Evolutionary conservation across 108 stramenopile species (phyloP), one percentile per base, ranked within the genome.

Genomic region (Pseudonitzschia pungens): DNA sequence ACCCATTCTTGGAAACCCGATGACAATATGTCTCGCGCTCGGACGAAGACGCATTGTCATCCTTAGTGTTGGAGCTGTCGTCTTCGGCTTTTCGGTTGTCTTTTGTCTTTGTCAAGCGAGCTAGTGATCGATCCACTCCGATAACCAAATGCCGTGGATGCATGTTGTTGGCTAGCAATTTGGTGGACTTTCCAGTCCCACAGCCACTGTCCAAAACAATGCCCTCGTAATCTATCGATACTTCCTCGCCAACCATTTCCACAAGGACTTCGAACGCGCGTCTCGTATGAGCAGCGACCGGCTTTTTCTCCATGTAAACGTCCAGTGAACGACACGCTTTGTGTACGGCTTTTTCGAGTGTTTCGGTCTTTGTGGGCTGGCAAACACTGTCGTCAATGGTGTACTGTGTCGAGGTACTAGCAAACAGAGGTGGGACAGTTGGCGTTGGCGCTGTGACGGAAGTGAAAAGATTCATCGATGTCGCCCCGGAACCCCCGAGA

Each of bases 191-290:
- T 10, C 92, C 94, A 1, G 96, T 96, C 22, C 96, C 96, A 77
- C 96, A 97, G 41, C 96, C 96, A 71, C 92, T 90, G 72, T 92
- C 92, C 24, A 93, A 69, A 54, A 96, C 73, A 9, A 92, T 59
- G 31, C 20, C 40, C 15, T 24, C 10, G 28, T 32, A 51, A 68
- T 29, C 36, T 9, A 42, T 66, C 22, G 50, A 26, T 20, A 18
- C 29, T 12, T 40, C 18, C 12, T 40, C n/a, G 42, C 63, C 60
- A 40, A 63, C 15, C 41, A 63, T 28, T 45, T 63, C 59, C 48
- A 70, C 22, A 4, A 82, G 53, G 45, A 75, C 56, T 4, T 77
- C 58, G 80, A 94, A 94, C 50, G 92, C 86, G 10, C 58, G 74
- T 43, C 27, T 60, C 9, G 88, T 91, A 65, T 90, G 87, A 9